Percentiles rank a stretch among this genome's conserved stretches.
Conservation (phyloP, 371 early-diverging fungal species). For the Mucor piriformis region DNA sequence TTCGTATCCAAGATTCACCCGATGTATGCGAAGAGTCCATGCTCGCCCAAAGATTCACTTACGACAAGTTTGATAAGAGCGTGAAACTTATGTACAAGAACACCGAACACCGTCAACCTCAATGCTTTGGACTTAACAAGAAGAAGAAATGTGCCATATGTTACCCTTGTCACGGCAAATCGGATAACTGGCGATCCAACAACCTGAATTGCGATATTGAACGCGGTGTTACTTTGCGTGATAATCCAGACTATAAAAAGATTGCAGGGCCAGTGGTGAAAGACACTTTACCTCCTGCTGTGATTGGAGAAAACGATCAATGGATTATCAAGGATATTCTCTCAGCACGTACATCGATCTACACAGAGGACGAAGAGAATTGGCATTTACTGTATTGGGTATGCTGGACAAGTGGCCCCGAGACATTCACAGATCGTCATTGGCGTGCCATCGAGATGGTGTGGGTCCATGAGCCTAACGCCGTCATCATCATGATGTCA, state of each 20-base stretch:
- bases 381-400: slow-evolving; percentile 71
- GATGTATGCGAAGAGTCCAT: slow-evolving; percentile 61
- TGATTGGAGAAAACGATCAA: slow-evolving; percentile 50
- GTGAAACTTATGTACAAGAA: slow-evolving; percentile 58
- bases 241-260: slow-evolving; percentile 21
- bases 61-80: slow-evolving; percentile 16
- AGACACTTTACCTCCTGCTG: slow-evolving; percentile 40
- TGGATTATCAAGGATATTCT: slow-evolving; percentile 65
- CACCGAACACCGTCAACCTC: slow-evolving; percentile 33
- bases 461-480: slow-evolving; percentile 67
- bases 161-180: slow-evolving; percentile 59
- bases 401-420: slow-evolving; percentile 65
- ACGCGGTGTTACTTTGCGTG: slow-evolving; percentile 52
- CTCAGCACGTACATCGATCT: slow-evolving; percentile 57
- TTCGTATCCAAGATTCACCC: slow-evolving; percentile 50
- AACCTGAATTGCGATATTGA: slow-evolving; percentile 53
- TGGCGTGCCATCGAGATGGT: slow-evolving; percentile 68
- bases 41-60: slow-evolving; percentile 57
- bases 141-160: slow-evolving; percentile 51
- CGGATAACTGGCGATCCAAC: slow-evolving; percentile 55
- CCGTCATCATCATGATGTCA: slow-evolving; percentile 63
- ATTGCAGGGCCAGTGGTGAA: slow-evolving; percentile 39
- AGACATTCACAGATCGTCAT: slow-evolving; percentile 64
- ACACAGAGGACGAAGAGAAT: slow-evolving; percentile 57
- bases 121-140: slow-evolving; percentile 28